phyloP scores from a whole-genome alignment of 345 rosid species.

The Ailanthus altissimus region DNA sequence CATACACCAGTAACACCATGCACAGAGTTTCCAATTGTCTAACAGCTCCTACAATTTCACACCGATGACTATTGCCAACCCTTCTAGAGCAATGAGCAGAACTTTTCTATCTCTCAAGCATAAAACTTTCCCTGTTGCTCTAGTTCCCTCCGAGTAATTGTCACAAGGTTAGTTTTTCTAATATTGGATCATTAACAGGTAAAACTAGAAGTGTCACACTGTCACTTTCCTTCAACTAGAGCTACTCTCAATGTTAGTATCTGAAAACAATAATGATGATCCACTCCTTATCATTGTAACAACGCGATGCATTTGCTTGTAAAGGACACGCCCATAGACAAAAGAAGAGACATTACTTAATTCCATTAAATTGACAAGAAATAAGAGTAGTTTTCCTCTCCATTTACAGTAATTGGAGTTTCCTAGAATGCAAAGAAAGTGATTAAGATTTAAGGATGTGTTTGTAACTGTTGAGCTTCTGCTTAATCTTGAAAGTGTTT shows the following conservation, averaged over 20 bases:
- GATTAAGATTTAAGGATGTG: neutral
- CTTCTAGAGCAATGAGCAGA: neutral
- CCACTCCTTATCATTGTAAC: neutral
- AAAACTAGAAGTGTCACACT: neutral
- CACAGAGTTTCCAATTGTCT: neutral
- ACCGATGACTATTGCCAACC: no score
- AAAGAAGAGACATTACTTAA: neutral
- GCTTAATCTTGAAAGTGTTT: no score
- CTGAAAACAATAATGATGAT: neutral
- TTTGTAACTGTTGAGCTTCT: no score
- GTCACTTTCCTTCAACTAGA: neutral
- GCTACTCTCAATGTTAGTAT: neutral
- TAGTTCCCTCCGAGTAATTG: neutral
- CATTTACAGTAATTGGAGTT: neutral
- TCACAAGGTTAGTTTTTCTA: neutral
- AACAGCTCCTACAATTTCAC: neutral
- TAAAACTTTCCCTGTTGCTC: neutral
- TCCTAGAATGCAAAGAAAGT: neutral
- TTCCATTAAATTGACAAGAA: neutral
- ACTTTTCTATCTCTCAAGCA: neutral
- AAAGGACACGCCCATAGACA: no score
- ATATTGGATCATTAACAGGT: neutral
- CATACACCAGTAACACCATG: neutral
- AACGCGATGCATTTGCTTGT: no score
- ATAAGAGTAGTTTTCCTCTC: neutral